Percentiles rank a stretch among this genome's conserved stretches.
Conservation (phyloP, 164 flowering plant species). For the Annona squamosa region DNA sequence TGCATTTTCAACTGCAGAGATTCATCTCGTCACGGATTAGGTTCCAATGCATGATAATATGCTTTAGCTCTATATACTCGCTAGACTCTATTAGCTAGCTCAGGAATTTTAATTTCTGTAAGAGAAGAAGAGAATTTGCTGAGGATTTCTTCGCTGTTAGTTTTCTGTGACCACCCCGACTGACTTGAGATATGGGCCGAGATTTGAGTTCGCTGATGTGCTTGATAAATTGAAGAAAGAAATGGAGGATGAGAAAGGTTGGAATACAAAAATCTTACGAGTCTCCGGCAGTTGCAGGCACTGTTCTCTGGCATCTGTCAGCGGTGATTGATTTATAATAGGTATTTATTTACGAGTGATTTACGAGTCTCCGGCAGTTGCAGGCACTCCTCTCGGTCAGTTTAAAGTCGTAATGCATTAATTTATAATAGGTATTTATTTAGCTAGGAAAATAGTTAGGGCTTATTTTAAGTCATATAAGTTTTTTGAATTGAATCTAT, state of each 20-base stretch:
- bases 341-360: no score
- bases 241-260: constrained; percentile 56
- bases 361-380: constrained; percentile 55
- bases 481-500: no score
- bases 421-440: no score
- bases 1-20: no score
- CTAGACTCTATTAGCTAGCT: constrained; percentile 19
- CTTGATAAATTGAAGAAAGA: constrained; percentile 57
- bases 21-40: no score
- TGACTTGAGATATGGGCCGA: constrained; percentile 96
- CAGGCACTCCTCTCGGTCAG: constrained; percentile 31
- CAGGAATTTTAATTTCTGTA: constrained; percentile 47
- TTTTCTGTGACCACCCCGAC: constrained; percentile 87
- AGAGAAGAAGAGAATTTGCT: constrained; percentile 50
- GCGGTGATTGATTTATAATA: no score
- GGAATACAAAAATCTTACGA: constrained; percentile 57
- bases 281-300: constrained; percentile 53
- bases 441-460: no score
- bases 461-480: no score
- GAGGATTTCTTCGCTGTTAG: constrained; percentile 62
- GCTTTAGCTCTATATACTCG: no score
- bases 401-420: no score
- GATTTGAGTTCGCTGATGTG: constrained; percentile 54
- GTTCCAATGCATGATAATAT: no score
- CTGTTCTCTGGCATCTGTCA: constrained; percentile 42